Evolutionary conservation across 306 rosid species (phyloP).

Genomic region (Quercus alba): DNA sequence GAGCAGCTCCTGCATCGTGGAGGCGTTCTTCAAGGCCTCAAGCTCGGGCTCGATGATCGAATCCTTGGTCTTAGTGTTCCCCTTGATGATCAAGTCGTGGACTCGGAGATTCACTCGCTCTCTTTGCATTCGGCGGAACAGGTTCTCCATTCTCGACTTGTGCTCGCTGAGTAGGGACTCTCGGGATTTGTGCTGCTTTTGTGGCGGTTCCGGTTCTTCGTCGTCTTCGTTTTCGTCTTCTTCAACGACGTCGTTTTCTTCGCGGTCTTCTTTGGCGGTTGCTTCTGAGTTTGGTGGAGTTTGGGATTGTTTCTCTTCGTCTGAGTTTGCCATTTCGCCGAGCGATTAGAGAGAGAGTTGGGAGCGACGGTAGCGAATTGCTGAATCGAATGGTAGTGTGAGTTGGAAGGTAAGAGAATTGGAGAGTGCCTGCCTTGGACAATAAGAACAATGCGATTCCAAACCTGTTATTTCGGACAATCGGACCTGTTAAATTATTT

Average conservation of each 20-base stretch:
- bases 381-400: background rate
- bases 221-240: slow-evolving; percentile 29
- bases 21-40: slow-evolving; percentile 51
- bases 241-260: slow-evolving; percentile 22
- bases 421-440: background rate
- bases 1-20: slow-evolving; percentile 74
- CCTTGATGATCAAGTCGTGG: slow-evolving; percentile 79
- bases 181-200: slow-evolving; percentile 27
- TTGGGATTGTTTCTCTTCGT: slow-evolving; percentile 29
- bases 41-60: slow-evolving; percentile 79
- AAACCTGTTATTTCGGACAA: no score
- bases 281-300: slow-evolving; percentile 31
- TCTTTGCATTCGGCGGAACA: slow-evolving; percentile 53
- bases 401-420: background rate
- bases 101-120: slow-evolving; percentile 75
- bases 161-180: slow-evolving; percentile 43
- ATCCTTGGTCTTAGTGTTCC: slow-evolving; percentile 80
- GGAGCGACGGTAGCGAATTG: slow-evolving; percentile 12
- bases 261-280: slow-evolving; percentile 26
- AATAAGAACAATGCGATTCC: background rate
- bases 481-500: no score
- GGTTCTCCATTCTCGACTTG: slow-evolving; percentile 47
- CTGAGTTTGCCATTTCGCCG: slow-evolving; percentile 41
- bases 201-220: slow-evolving; percentile 22
- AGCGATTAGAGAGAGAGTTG: slow-evolving; percentile 1